These are phyloP conservation scores for Cyclotella cryptica DNA, from an alignment of 108 stramenopile genomes.

Conservation along the genomic window DNA sequence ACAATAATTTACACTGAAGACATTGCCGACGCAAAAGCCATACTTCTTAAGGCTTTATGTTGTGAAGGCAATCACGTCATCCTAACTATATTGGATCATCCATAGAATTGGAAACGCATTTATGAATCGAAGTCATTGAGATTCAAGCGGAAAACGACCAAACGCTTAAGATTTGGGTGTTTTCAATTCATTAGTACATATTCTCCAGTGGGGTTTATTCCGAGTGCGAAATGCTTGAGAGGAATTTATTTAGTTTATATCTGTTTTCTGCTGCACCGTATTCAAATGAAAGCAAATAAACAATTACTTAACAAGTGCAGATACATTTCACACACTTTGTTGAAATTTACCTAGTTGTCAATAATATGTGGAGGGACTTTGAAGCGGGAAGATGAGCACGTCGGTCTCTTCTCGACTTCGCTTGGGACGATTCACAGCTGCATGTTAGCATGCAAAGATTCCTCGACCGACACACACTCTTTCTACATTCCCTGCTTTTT, in stretches of 20 bases:
- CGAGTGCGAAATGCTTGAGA: slow-evolving; percentile 23
- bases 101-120: slow-evolving; percentile 59
- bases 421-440: too few species aligned
- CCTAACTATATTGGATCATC: slow-evolving; percentile 42
- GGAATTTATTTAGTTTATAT: slow-evolving; percentile 56
- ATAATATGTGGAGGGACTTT: not conserved
- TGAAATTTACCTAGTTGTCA: not conserved
- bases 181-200: slow-evolving; percentile 57
- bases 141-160: slow-evolving; percentile 57
- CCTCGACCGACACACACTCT: too few species aligned
- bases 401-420: too few species aligned
- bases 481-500: too few species aligned
- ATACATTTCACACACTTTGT: slow-evolving; percentile 3
- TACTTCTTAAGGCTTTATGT: slow-evolving; percentile 15
- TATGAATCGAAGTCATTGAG: slow-evolving; percentile 49
- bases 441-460: too few species aligned
- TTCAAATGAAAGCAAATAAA: slow-evolving; percentile 15
- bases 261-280: slow-evolving; percentile 19
- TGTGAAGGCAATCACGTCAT: slow-evolving; percentile 20
- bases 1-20: slow-evolving; percentile 37
- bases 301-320: slow-evolving; percentile 27
- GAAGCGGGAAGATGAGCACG: too few species aligned
- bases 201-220: slow-evolving; percentile 47
- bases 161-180: slow-evolving; percentile 44
- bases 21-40: slow-evolving; percentile 5